Evolutionary conservation across 2,329 filamentous ascomycete genomes (phyloP).

Genomic region (Calonectria henricotiae): DNA sequence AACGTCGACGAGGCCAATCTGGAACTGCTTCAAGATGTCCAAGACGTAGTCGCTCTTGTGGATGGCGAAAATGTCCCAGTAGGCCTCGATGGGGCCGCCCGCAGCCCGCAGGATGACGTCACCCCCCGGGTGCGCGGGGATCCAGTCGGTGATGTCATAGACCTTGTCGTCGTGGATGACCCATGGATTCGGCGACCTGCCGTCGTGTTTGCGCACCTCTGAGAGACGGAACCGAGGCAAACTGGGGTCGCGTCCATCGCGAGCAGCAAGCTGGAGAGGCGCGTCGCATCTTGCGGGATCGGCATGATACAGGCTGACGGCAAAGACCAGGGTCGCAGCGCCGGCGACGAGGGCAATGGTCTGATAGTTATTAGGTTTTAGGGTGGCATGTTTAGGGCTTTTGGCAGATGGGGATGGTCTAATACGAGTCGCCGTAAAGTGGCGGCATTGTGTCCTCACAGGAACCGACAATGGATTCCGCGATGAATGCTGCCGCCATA

Average conservation of each 20-base stretch:
- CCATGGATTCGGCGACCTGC: conserved; percentile 72
- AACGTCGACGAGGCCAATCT: conserved; percentile 74
- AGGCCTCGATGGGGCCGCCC: conserved; percentile 76
- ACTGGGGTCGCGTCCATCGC: conserved; percentile 58
- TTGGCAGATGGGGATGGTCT: conserved; percentile 20
- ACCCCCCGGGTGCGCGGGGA: conserved; percentile 77
- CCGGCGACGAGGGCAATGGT: conserved; percentile 39
- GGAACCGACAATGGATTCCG: conserved; percentile 32
- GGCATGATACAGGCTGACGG: conserved; percentile 43
- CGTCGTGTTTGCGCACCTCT: conserved; percentile 70
- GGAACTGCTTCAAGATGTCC: conserved; percentile 77
- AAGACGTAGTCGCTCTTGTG: conserved; percentile 77
- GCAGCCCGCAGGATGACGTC: conserved; percentile 79
- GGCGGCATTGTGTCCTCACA: conserved; percentile 37
- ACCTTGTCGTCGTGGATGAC: conserved; percentile 76
- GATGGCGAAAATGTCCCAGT: conserved; percentile 81
- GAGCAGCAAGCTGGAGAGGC: conserved; percentile 10
- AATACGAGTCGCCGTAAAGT: conserved; percentile 29
- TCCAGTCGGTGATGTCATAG: conserved; percentile 81
- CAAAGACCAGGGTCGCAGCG: conserved; percentile 44
- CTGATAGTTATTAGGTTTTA: conserved; percentile 20
- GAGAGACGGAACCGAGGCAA: conserved; percentile 68
- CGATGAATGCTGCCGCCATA: conserved; percentile 37
- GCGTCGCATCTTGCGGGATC: conserved; percentile 47
- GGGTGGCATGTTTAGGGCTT: conserved; percentile 20